These are phyloP conservation scores for Anthracocystis setariae DNA, from an alignment of 1,284 basidiomycete genomes.

Conservation along the genomic window DNA sequence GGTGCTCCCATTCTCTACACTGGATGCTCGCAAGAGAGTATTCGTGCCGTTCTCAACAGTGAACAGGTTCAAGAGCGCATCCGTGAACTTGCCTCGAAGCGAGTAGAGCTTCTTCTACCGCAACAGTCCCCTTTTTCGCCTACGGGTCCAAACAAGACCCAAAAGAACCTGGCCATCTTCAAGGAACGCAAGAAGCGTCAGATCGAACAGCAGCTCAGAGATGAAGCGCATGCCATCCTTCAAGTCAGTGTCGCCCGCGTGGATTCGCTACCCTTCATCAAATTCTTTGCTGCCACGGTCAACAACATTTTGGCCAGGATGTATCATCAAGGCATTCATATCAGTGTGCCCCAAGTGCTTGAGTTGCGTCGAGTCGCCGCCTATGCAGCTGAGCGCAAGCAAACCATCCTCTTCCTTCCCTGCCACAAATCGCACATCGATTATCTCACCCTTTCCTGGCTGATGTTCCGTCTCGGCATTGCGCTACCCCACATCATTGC, in stretches of 20 bases:
- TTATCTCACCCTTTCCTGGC: conserved; percentile 61
- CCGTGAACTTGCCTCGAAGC: conserved; percentile 39
- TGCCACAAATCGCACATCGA: conserved; percentile 69
- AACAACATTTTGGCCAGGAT: conserved; percentile 68
- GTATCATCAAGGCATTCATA: conserved; percentile 67
- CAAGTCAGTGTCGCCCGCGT: conserved; percentile 53
- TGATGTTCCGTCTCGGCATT: conserved; percentile 67
- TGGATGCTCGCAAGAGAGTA: conserved; percentile 52
- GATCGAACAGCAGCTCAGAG: conserved; percentile 57
- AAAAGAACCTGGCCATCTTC: conserved; percentile 42
- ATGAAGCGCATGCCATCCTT: conserved; percentile 54
- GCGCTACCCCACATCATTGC: conserved; percentile 68
- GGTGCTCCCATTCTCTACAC: conserved; percentile 60
- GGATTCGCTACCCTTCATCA: conserved; percentile 57
- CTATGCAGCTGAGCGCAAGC: conserved; percentile 62
- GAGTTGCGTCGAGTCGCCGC: conserved; percentile 63
- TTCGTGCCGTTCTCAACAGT: conserved; percentile 53
- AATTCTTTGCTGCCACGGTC: conserved; percentile 56
- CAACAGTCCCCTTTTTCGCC: conserved; percentile 28
- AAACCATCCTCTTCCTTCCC: conserved; percentile 68
- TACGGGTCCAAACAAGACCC: conserved; percentile 36
- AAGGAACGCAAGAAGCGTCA: conserved; percentile 55
- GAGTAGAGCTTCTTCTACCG: conserved; percentile 50
- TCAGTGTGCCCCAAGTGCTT: conserved; percentile 60
- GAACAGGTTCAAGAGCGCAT: conserved; percentile 59